These are phyloP conservation scores for Arctium lappa DNA, from an alignment of 129 eudicot species.

Conservation along the genomic window DNA sequence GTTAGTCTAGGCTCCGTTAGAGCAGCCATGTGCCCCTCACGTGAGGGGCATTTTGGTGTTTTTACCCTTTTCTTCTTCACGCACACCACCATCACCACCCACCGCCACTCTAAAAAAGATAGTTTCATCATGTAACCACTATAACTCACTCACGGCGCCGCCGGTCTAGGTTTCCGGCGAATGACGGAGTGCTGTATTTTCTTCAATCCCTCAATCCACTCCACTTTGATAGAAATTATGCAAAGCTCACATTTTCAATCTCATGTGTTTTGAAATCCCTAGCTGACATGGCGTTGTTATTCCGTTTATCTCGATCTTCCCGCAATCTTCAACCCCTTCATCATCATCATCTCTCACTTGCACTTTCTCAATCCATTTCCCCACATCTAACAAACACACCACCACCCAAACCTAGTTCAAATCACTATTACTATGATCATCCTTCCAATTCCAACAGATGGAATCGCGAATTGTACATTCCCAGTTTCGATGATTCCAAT, in stretches of 20 bases:
- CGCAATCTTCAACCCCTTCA: conserved; percentile 20
- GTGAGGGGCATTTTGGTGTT: too few species aligned
- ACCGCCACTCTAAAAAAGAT: too few species aligned
- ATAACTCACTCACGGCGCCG: not conserved
- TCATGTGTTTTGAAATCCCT: not conserved
- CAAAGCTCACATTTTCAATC: not conserved
- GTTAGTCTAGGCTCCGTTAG: too few species aligned
- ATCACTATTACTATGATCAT: too few species aligned
- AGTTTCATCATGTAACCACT: not conserved
- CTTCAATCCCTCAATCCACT: not conserved
- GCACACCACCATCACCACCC: too few species aligned
- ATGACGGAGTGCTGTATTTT: not conserved
- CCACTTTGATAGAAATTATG: not conserved
- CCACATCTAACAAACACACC: too few species aligned
- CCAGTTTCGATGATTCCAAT: too few species aligned
- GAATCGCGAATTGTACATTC: too few species aligned
- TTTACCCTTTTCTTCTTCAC: too few species aligned
- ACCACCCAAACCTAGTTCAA: too few species aligned
- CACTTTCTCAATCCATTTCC: conserved; percentile 20
- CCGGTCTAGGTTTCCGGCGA: conserved; percentile 1
- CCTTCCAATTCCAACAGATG: too few species aligned
- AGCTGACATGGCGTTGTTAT: conserved; percentile 27
- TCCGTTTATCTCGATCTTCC: conserved; percentile 34
- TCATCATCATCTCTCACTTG: conserved; percentile 13
- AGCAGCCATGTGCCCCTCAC: too few species aligned